Evolutionary conservation across 2,329 filamentous ascomycete species (phyloP), one percentile per base, ranked within the genome.

Genomic region (Beauveria brongniartii): DNA sequence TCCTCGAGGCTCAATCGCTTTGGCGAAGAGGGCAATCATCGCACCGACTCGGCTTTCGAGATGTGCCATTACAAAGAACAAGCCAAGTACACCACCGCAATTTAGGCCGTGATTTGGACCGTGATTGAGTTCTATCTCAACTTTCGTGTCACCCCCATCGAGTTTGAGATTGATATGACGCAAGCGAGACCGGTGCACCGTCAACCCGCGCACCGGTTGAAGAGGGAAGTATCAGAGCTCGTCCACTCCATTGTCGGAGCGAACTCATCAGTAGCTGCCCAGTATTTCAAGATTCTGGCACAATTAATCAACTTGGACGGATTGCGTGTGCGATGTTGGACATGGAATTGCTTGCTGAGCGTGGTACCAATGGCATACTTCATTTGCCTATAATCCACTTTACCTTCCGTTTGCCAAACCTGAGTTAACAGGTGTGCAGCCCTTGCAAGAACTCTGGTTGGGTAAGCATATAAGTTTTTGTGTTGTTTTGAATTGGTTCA

Each of bases 131-230:
- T 26, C 6, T 12, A 16, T 47, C 12, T 43, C 26, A 30, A 48
- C 20, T 14, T 20, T 20, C 20, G 55, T 57, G 18, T 28, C 10
- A 57, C 55, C 5, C 28, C 6, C 1, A 9, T 30, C 55, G 22
- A 57, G 22, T 57, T 46, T 34, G 22, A 43, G 46, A 50, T 51
- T 24, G 56, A 51, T 12, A n/a, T 18, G 12, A 26, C 7, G 16
- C 30, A 59, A 59, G 56, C 56, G 56, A 59, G 37, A 22, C n/a
- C n/a, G 47, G 24, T 52, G 37, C 56, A 59, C 18, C 56, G 12
- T 51, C 37, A 37, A 58, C 44, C 3, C 30, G 22, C 37, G 20
- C 46, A 40, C 10, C 54, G 54, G 26, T 20, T n/a, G 16, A 50
- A 57, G 40, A 22, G 30, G 22, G 10, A n/a, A 48, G 22, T 34